These are phyloP conservation scores for Isabelozyma gotoi DNA, from an alignment of 805 yeast genomes.

Conservation along the genomic window DNA sequence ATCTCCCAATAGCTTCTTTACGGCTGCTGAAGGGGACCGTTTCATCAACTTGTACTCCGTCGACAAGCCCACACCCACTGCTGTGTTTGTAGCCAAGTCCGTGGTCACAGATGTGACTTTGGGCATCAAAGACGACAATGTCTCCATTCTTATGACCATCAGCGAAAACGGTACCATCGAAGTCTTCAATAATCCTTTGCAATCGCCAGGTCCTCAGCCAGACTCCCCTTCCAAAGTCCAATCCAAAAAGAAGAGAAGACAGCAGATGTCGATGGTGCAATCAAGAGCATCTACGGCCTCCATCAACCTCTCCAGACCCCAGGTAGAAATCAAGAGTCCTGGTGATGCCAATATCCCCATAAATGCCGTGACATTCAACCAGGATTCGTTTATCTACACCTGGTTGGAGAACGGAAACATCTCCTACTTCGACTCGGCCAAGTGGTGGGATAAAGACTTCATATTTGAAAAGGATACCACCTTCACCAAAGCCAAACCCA, in stretches of 20 bases:
- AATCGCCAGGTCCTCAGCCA: constrained; percentile 9
- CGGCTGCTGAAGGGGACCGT: constrained; percentile 78
- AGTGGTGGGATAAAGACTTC: constrained; percentile 42
- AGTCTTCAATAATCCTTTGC: constrained; percentile 60
- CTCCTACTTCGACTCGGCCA: constrained; percentile 56
- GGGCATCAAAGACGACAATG: constrained; percentile 25
- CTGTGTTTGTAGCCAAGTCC: constrained; percentile 70
- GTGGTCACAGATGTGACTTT: constrained; percentile 50
- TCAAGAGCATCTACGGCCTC: constrained; percentile 52
- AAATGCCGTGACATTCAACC: constrained; percentile 27
- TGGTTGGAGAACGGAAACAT: constrained; percentile 65
- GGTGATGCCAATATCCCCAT: constrained; percentile 27
- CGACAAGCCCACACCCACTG: constrained; percentile 40
- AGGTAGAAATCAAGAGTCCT: constrained; percentile 30
- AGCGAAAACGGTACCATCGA: constrained; percentile 79
- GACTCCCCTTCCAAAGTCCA: constrained; percentile 9
- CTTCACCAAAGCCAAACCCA: constrained; percentile 40
- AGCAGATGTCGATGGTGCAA: constrained; percentile 35
- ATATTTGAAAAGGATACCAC: constrained; percentile 20
- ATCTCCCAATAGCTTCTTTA: constrained; percentile 50
- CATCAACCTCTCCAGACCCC: constrained; percentile 50
- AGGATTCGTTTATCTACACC: constrained; percentile 41
- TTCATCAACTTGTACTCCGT: constrained; percentile 71
- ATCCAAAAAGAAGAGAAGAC: constrained; percentile 45
- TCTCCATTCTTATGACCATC: constrained; percentile 48